Percentiles rank a stretch among this genome's conserved stretches.
Evolutionary conservation across 192 early-diverging fungal species (phyloP).

Genomic region (Funneliformis mosseae): DNA sequence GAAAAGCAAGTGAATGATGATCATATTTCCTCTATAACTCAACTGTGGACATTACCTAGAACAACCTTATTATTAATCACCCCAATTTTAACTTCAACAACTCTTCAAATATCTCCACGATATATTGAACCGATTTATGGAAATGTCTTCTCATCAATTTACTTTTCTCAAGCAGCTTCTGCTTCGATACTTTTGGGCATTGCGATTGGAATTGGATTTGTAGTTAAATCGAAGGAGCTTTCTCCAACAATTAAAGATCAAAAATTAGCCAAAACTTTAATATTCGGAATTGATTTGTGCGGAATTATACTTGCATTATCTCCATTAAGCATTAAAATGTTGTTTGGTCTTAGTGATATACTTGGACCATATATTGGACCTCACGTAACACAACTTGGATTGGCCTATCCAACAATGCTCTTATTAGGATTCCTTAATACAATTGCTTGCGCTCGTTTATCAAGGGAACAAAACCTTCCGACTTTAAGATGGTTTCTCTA

Average conservation of each 20-base stretch:
- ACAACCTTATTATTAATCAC: constrained; percentile 45
- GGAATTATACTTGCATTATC: constrained; percentile 55
- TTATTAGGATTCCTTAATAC: constrained; percentile 51
- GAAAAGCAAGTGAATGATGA: constrained; percentile 1
- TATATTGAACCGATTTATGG: constrained; percentile 71
- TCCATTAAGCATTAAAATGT: constrained; percentile 44
- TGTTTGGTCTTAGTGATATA: constrained; percentile 56
- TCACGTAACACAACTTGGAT: constrained; percentile 53
- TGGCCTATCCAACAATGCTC: constrained; percentile 56
- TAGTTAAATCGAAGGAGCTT: background rate
- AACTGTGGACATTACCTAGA: constrained; percentile 42
- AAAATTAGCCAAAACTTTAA: constrained; percentile 45
- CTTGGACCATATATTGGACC: constrained; percentile 64
- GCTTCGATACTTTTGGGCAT: constrained; percentile 51
- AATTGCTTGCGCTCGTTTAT: constrained; percentile 44
- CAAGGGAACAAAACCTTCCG: constrained; percentile 35
- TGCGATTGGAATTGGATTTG: constrained; percentile 36
- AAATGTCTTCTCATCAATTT: constrained; percentile 59
- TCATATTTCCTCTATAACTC: constrained; percentile 20
- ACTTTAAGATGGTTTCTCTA: constrained; percentile 40
- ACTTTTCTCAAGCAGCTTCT: constrained; percentile 48
- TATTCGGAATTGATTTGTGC: constrained; percentile 50
- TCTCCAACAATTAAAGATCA: constrained; percentile 1
- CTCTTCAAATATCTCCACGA: constrained; percentile 54
- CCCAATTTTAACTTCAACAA: constrained; percentile 45